phyloP scores from a whole-genome alignment of 1,284 basidiomycete genomes.

The Fistulinella staudtii region DNA sequence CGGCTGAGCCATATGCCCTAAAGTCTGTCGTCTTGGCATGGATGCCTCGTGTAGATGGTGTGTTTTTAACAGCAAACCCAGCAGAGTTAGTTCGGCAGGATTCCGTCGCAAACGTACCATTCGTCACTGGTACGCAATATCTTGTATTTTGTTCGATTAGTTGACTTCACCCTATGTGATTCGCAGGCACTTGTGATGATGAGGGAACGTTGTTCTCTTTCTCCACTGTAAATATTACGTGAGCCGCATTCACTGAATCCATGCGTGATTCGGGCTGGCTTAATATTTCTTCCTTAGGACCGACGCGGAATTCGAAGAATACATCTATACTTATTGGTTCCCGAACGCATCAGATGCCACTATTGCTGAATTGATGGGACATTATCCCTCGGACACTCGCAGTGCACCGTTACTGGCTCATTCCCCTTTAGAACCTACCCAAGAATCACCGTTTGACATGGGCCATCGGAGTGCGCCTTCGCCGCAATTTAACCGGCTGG shows the following conservation, averaged over 20 bases:
- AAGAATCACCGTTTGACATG: constrained; percentile 52
- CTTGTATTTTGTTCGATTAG: constrained; percentile 13
- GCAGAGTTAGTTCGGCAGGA: constrained; percentile 37
- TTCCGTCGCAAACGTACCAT: constrained; percentile 42
- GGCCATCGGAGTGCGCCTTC: constrained; percentile 42
- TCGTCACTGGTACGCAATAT: constrained; percentile 36
- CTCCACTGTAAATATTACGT: constrained; percentile 38
- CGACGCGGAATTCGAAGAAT: constrained; percentile 35
- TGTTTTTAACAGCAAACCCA: constrained; percentile 43
- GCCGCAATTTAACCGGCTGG: constrained; percentile 51
- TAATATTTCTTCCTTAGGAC: constrained; percentile 28
- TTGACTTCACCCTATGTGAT: constrained; percentile 37
- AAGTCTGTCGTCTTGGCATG: constrained; percentile 42
- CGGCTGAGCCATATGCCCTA: background rate
- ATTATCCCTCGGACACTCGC: constrained; percentile 47
- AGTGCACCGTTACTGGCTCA: no score
- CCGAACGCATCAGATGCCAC: constrained; percentile 27
- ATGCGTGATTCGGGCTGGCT: background rate
- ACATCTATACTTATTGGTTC: constrained; percentile 35
- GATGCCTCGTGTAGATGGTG: constrained; percentile 49
- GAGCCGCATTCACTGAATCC: background rate
- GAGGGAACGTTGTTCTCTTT: constrained; percentile 51
- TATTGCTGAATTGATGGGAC: constrained; percentile 31
- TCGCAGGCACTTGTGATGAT: constrained; percentile 44
- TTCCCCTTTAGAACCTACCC: constrained; percentile 38